phyloP scores from a whole-genome alignment of 2,329 filamentous ascomycete genomes.

The Sclerotinia minor region DNA sequence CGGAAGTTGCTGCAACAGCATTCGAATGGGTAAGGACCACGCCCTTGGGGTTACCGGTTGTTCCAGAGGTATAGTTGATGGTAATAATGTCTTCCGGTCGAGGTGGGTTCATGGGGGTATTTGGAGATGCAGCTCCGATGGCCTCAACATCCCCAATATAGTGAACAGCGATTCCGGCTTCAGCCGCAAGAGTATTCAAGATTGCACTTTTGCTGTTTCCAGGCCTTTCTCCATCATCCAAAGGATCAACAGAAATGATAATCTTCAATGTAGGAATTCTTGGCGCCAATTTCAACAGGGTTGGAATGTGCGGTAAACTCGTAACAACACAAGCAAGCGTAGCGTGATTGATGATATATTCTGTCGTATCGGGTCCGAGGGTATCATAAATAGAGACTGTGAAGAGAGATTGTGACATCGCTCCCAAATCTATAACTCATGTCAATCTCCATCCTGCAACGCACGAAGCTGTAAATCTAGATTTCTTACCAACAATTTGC shows the following conservation, averaged over 20 bases:
- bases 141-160: constrained; percentile 80
- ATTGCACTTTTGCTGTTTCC: constrained; percentile 79
- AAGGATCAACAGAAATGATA: constrained; percentile 81
- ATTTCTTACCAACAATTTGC: constrained; percentile 70
- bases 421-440: constrained; percentile 68
- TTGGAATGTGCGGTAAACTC: constrained; percentile 77
- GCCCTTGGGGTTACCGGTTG: constrained; percentile 79
- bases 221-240: constrained; percentile 74
- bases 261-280: constrained; percentile 78
- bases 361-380: constrained; percentile 83
- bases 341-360: constrained; percentile 95
- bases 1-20: constrained; percentile 70
- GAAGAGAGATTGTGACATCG: constrained; percentile 83
- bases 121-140: constrained; percentile 69
- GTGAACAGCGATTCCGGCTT: constrained; percentile 75
- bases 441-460: constrained; percentile 25
- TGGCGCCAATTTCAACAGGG: constrained; percentile 76
- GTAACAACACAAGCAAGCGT: constrained; percentile 73
- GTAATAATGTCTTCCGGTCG: constrained; percentile 76
- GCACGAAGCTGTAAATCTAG: background rate
- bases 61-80: constrained; percentile 88
- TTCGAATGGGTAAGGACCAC: constrained; percentile 80
- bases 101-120: constrained; percentile 67
- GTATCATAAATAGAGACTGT: constrained; percentile 96
- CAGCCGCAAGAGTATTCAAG: constrained; percentile 70